These are phyloP conservation scores for Cyclotella cryptica DNA, from an alignment of 108 stramenopile genomes.

Conservation along the genomic window DNA sequence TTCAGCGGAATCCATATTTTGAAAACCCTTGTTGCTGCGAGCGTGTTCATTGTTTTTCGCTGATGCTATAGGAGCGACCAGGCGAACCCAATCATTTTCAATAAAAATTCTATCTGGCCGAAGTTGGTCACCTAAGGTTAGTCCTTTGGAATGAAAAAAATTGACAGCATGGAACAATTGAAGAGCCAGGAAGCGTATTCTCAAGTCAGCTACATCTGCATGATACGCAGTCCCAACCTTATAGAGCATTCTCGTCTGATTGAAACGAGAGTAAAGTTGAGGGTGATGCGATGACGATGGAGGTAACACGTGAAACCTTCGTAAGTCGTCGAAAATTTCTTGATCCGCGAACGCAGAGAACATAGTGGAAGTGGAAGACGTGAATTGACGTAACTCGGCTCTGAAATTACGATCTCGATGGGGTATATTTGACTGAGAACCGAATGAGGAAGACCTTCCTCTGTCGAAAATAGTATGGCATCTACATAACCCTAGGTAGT, in stretches of 20 bases:
- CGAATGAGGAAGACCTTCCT: not conserved
- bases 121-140: slow-evolving; percentile 33
- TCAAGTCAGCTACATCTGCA: slow-evolving; percentile 39
- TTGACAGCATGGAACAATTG: slow-evolving; percentile 40
- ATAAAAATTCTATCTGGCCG: slow-evolving; percentile 40
- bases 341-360: not conserved
- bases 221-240: slow-evolving; percentile 27
- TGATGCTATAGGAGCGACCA: slow-evolving; percentile 17
- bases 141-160: slow-evolving; percentile 31
- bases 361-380: slow-evolving; percentile 5
- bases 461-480: slow-evolving; percentile 9
- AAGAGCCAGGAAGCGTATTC: slow-evolving; percentile 37
- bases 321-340: slow-evolving; percentile 16
- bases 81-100: slow-evolving; percentile 38
- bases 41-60: not conserved
- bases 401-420: not conserved
- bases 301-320: slow-evolving; percentile 9
- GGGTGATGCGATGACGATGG: slow-evolving; percentile 2
- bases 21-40: not conserved
- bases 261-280: slow-evolving; percentile 7
- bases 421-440: slow-evolving; percentile 1
- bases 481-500: slow-evolving; percentile 17
- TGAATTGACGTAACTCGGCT: slow-evolving; percentile 20
- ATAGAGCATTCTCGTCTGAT: slow-evolving; percentile 26
- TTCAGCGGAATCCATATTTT: not conserved